These are phyloP conservation scores for Wickerhamomyces silvicola DNA, from an alignment of 805 yeast species.

Conservation along the genomic window DNA sequence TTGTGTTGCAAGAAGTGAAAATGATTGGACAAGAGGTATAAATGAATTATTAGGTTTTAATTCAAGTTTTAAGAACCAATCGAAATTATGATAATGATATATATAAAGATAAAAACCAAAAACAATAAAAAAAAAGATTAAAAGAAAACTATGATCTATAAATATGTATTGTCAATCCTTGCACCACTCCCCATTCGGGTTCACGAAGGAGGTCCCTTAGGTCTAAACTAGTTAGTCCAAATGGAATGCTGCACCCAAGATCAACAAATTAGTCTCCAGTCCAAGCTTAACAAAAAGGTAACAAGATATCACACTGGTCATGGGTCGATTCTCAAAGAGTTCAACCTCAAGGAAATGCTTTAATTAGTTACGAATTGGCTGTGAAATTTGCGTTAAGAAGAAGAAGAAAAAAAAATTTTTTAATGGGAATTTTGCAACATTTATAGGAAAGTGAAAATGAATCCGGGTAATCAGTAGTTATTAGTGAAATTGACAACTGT, in stretches of 20 bases:
- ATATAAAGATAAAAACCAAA: neutral
- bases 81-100: constrained; percentile 8
- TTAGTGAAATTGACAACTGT: too few relatives aligned
- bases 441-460: too few relatives aligned
- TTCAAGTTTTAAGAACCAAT: constrained; percentile 59
- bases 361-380: constrained; percentile 49
- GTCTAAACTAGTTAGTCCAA: constrained; percentile 38
- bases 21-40: constrained; percentile 90
- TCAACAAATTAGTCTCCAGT: constrained; percentile 56
- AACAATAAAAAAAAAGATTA: constrained; percentile 1
- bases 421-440: neutral
- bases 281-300: constrained; percentile 32
- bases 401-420: constrained; percentile 2
- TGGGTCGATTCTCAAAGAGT: constrained; percentile 63
- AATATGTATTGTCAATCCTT: constrained; percentile 37
- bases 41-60: constrained; percentile 87
- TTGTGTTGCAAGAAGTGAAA: constrained; percentile 77
- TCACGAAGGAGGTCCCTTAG: constrained; percentile 73
- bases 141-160: constrained; percentile 1
- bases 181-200: constrained; percentile 65
- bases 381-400: constrained; percentile 52
- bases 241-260: constrained; percentile 75
- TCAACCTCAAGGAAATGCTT: constrained; percentile 67
- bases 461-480: too few relatives aligned
- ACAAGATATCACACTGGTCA: constrained; percentile 54